Evolutionary conservation across 2,329 filamentous ascomycete species (phyloP).

Genomic region (Talaromyces sp.): DNA sequence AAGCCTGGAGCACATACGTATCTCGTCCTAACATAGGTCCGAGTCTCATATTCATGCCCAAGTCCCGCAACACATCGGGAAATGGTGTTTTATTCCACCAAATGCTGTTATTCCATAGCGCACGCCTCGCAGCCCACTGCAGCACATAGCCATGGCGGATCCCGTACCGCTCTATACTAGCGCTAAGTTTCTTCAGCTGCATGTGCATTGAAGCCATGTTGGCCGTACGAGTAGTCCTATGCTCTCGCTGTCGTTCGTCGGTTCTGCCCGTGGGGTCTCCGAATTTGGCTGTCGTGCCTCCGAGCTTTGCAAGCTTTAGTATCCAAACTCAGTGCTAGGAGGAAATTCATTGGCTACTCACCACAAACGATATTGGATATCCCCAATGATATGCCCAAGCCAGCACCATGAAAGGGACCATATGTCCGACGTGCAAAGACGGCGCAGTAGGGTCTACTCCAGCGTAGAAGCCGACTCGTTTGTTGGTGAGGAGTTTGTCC

Average conservation of each 20-base stretch:
- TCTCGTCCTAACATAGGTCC: slow-evolving; percentile 85
- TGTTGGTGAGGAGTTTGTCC: slow-evolving; percentile 39
- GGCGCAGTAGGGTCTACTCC: slow-evolving; percentile 46
- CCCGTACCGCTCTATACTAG: slow-evolving; percentile 63
- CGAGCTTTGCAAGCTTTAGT: slow-evolving; percentile 28
- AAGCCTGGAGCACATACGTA: slow-evolving; percentile 54
- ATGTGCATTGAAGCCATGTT: slow-evolving; percentile 46
- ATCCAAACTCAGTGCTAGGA: neutral
- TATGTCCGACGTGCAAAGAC: slow-evolving; percentile 46
- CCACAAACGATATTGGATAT: slow-evolving; percentile 39
- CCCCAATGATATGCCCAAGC: slow-evolving; percentile 46
- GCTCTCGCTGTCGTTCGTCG: slow-evolving; percentile 32
- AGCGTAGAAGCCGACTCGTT: slow-evolving; percentile 41
- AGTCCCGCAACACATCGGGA: slow-evolving; percentile 65
- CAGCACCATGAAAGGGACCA: slow-evolving; percentile 46
- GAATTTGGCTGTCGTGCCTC: slow-evolving; percentile 40
- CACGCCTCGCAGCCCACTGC: slow-evolving; percentile 60
- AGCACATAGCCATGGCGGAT: slow-evolving; percentile 58
- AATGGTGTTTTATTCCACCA: slow-evolving; percentile 73
- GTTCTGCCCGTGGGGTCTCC: slow-evolving; percentile 43
- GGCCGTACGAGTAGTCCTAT: slow-evolving; percentile 34
- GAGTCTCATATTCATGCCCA: slow-evolving; percentile 69
- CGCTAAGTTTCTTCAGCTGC: slow-evolving; percentile 59
- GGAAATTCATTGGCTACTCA: slow-evolving; percentile 20
- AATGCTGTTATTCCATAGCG: slow-evolving; percentile 70